Base-by-base conservation (phyloP, 208 protist genomes). In the Trypanosoma mega region DNA sequence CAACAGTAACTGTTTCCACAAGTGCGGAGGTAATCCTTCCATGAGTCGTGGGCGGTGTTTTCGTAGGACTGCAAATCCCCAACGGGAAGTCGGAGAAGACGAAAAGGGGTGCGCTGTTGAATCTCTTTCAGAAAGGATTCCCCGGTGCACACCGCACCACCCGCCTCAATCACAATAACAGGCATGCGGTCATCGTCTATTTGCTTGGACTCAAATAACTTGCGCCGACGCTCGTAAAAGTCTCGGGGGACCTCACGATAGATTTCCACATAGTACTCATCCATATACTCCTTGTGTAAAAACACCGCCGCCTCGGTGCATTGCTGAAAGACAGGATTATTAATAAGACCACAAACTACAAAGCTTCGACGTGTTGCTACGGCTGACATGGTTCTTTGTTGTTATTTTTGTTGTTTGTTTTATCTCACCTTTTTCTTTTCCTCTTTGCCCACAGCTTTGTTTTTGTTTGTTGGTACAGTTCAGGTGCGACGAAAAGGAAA, bases 1-100 rank as follows among this genome's bases (percentile, higher is more conserved):
- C 87, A 96, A 68, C 76, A 82, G 74, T 93, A 96, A 44, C 72
- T 70, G 23, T 87, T 80, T 26, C 75, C 86, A 4, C 83, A 76
- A 5, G 71, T 56, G 7, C 69, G 68, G 8, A 96, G 70, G 62
- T 82, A 93, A 11, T 57, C 34, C 14, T 64, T 69, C 82, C 85
- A 94, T 36, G 76, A 63, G 3, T 44, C 20, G 41, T 61, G 44
- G 2, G 87, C 87, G 34, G 62, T 75, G 16, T 66, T 75, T 16
- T 44, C 66, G 65, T 94, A 94, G 44, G 82, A 87, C 34, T 94
- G 71, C 11, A 54, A 46, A 20, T 57, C n/a, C 5, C 23, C 27
- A 0, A 44, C 37, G 7, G 57, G 58, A 7, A 85, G n/a, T 1
- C 63, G 49, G 21, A 85, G 49, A 16, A 80, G 30, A 21, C 49